Percentiles rank a stretch among this genome's conserved stretches.
These are phyloP conservation scores for Trifolium repens DNA, from an alignment of 306 rosid species.

Conservation along the genomic window DNA sequence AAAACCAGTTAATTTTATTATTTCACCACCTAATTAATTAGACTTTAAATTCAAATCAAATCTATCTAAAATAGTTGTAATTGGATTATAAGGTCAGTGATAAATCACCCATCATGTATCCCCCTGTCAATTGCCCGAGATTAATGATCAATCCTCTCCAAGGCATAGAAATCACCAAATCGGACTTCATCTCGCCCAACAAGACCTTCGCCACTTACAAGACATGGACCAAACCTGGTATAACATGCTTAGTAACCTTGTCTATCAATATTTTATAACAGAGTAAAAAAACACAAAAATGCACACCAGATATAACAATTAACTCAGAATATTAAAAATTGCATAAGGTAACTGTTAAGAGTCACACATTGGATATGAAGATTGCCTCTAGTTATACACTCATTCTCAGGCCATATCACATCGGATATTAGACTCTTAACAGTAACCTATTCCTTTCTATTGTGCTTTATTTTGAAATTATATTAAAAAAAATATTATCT, in stretches of 20 bases:
- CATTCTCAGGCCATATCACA: too few relatives aligned
- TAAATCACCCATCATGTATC: not conserved
- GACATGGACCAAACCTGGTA: not conserved
- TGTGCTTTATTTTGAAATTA: too few relatives aligned
- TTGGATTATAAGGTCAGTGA: not conserved
- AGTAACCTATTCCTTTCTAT: not conserved
- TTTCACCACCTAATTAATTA: not conserved
- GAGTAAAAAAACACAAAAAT: not conserved
- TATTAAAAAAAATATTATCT: too few relatives aligned
- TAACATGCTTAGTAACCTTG: slow-evolving; percentile 3
- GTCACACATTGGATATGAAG: too few relatives aligned
- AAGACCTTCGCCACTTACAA: not conserved
- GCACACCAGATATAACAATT: not conserved
- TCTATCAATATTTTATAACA: not conserved
- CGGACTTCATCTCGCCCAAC: not conserved
- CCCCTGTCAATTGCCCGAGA: not conserved
- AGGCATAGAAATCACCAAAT: not conserved
- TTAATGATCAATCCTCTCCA: not conserved
- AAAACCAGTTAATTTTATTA: not conserved
- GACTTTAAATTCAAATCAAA: slow-evolving; percentile 2
- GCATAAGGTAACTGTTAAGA: too few relatives aligned
- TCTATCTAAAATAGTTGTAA: not conserved
- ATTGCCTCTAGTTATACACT: too few relatives aligned
- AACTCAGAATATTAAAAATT: not conserved
- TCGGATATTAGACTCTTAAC: too few relatives aligned